A percentile compares a stretch with the other conserved stretches of the same genome.
phyloP scores from a whole-genome alignment of 768 basidiomycete species.

The Lactarius sp. region DNA sequence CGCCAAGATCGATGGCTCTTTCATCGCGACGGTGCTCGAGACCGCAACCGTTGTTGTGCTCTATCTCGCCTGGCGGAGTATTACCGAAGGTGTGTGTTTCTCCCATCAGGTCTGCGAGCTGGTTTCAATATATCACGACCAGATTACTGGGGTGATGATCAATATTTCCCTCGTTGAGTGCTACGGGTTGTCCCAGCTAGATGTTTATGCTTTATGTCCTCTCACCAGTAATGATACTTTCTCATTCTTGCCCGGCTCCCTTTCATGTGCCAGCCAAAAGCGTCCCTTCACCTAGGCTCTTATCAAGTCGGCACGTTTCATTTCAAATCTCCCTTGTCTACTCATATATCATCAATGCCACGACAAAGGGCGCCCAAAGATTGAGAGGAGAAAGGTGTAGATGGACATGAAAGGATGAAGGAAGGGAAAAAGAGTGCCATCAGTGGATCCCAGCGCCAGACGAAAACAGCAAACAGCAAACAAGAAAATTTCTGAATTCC shows the following conservation, averaged over 20 bases:
- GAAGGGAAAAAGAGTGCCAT: slow-evolving; percentile 1
- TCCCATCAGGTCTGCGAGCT: not conserved
- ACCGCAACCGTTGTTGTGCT: slow-evolving; percentile 64
- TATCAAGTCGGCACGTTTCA: slow-evolving; percentile 2
- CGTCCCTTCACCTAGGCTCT: not conserved
- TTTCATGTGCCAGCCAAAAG: not conserved
- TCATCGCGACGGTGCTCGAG: slow-evolving; percentile 81
- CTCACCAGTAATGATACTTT: not conserved
- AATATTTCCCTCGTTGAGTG: slow-evolving; percentile 35
- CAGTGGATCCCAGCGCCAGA: slow-evolving; percentile 14
- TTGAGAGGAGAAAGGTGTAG: not conserved
- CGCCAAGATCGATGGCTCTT: slow-evolving; percentile 76
- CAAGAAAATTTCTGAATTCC: not conserved
- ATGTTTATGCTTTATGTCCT: slow-evolving; percentile 4
- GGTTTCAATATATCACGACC: slow-evolving; percentile 4
- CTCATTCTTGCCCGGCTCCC: not conserved
- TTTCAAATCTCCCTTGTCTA: slow-evolving; percentile 9
- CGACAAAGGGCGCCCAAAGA: not conserved
- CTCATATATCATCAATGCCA: slow-evolving; percentile 8
- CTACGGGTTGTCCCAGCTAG: not conserved
- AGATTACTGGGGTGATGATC: slow-evolving; percentile 47
- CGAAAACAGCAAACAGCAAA: not conserved
- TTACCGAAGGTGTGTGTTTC: slow-evolving; percentile 72
- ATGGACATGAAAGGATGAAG: not conserved
- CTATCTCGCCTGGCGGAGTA: slow-evolving; percentile 80